Evolutionary conservation across 2,329 filamentous ascomycete species (phyloP), one percentile per base, ranked within the genome.

Genomic region (Falciphora oryzae): DNA sequence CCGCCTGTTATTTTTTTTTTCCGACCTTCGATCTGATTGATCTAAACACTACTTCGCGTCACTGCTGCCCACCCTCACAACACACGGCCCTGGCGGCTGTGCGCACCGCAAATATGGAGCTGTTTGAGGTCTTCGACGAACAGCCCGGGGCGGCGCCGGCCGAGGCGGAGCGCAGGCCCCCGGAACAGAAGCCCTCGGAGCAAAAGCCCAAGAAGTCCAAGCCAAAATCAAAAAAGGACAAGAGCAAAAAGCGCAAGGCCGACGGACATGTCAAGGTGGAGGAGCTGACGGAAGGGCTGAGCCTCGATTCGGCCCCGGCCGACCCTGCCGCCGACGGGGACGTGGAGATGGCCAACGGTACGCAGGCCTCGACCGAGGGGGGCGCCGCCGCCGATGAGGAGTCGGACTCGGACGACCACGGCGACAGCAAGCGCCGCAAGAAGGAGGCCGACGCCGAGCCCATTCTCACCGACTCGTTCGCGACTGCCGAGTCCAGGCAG

Each of bases 401-500:
- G 50, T 65, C 75, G 38, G 72, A 74, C 16, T 77, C 78, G 35
- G 75, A 78, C 59, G 74, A 76, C 60, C 78, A 78, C 63, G 77
- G 77, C 2, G 68, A 86, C 60, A 77, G 74, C 66, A 92, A 92
- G 76, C 86, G 89, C 69, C 81, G 84, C 63, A 83, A 85, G 69
- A 83, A 86, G 73, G 83, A 87, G 65, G 79, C 76, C 64, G 90
- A 90, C 71, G 85, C 86, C 13, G 89, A 89, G 67, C 92, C 94
- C 6, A 89, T 98, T 60, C 85, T 98, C 70, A 93, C 94, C 27
- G 95, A 99, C 79, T 88, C 89, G 16, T 99, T 99, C 76, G 89
- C 98, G 79, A 98, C 95, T 16, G 93, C 95, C 73, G 89, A 97
- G 78, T 96, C 93, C 68, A 85, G 94, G 81, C 92, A 98, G 77